These are phyloP conservation scores for Fusarium protoensiforme DNA, from an alignment of 2,329 filamentous ascomycete genomes.

Conservation along the genomic window DNA sequence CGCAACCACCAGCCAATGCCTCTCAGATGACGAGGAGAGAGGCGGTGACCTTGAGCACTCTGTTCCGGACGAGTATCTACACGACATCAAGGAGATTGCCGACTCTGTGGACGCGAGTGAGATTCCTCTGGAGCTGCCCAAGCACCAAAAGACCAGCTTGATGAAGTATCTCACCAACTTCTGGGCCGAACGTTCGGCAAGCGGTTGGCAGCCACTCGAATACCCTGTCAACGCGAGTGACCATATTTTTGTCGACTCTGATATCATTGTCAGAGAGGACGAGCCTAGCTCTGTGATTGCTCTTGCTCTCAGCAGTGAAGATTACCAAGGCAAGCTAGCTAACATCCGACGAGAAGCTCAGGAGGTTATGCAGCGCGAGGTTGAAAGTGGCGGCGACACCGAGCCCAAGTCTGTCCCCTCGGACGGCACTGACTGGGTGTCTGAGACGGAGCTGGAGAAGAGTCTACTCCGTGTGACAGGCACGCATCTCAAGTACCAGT, in stretches of 20 bases:
- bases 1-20: conserved; percentile 59
- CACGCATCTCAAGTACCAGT: conserved; percentile 95
- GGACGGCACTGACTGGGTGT: conserved; percentile 54
- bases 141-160: conserved; percentile 91
- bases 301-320: conserved; percentile 86
- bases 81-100: conserved; percentile 71
- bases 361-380: conserved; percentile 53
- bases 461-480: conserved; percentile 86
- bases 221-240: conserved; percentile 90
- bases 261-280: conserved; percentile 97
- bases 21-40: conserved; percentile 75
- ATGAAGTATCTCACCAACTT: conserved; percentile 98
- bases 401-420: conserved; percentile 48
- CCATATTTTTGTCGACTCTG: conserved; percentile 96
- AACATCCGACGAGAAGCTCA: conserved; percentile 69
- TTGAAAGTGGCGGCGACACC: conserved; percentile 44
- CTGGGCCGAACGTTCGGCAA: conserved; percentile 97
- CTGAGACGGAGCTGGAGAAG: conserved; percentile 83
- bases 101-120: conserved; percentile 72
- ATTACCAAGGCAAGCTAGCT: conserved; percentile 84
- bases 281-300: conserved; percentile 97
- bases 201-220: conserved; percentile 91
- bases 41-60: conserved; percentile 79
- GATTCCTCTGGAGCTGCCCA: conserved; percentile 80
- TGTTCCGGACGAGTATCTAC: conserved; percentile 74